Evolutionary conservation across 345 rosid genomes (phyloP).

Genomic region (Salix caprea): DNA sequence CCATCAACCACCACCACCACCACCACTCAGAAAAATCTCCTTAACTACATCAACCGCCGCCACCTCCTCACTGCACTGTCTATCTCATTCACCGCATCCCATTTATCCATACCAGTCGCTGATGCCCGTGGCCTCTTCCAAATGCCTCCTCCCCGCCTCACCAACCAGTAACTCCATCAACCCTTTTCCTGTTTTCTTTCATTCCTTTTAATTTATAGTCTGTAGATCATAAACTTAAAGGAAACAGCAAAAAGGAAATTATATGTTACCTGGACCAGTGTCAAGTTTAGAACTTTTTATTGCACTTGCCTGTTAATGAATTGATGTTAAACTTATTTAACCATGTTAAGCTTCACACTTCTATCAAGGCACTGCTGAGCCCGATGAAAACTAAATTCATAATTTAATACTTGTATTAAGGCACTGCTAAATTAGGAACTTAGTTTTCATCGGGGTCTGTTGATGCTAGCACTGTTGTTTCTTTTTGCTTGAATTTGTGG

Average conservation of each 20-base stretch:
- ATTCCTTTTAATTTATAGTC: neutral
- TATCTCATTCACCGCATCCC: slow-evolving; percentile 27
- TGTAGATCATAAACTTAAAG: neutral
- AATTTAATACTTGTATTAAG: no score
- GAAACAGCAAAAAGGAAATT: neutral
- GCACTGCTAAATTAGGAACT: no score
- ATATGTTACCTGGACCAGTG: no score
- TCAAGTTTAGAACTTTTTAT: no score
- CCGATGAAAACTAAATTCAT: no score
- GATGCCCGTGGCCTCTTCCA: slow-evolving; percentile 63
- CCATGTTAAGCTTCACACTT: no score
- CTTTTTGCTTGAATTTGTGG: slow-evolving; percentile 1
- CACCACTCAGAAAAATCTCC: slow-evolving; percentile 3
- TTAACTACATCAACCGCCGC: slow-evolving; percentile 39
- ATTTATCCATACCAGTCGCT: slow-evolving; percentile 21
- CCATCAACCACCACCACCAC: neutral
- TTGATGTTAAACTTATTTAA: no score
- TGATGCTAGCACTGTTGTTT: neutral
- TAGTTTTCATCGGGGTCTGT: no score
- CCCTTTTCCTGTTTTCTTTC: neutral
- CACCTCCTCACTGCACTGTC: slow-evolving; percentile 42
- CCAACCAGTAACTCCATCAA: slow-evolving; percentile 37
- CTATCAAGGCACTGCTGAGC: no score
- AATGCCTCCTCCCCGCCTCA: slow-evolving; percentile 64
- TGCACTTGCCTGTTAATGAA: no score